Evolutionary conservation across 2,329 filamentous ascomycete species (phyloP).

Genomic region (Penicillium concentricum): DNA sequence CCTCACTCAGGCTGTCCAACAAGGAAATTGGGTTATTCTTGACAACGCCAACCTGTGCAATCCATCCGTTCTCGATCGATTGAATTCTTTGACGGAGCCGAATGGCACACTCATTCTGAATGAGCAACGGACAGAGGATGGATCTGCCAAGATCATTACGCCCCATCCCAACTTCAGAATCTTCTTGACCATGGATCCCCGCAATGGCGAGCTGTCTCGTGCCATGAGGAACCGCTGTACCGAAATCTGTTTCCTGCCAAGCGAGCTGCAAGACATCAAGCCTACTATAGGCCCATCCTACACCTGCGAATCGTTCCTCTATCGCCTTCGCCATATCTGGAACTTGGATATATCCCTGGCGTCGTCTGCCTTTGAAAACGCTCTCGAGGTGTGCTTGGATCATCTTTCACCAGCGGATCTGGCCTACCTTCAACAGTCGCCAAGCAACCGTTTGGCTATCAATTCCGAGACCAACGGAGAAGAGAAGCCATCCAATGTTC

Average conservation of each 20-base stretch:
- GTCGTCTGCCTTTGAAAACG: conserved; percentile 14
- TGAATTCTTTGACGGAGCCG: conserved; percentile 92
- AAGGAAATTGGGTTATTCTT: conserved; percentile 87
- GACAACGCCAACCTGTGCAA: conserved; percentile 98
- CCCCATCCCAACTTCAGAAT: conserved; percentile 87
- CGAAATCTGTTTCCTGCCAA: conserved; percentile 73
- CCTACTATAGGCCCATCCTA: conserved; percentile 32
- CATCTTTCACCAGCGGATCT: conserved; percentile 39
- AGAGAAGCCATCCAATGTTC: conserved; percentile 16
- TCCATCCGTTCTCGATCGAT: conserved; percentile 85
- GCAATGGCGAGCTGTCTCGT: conserved; percentile 87
- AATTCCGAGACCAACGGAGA: conserved; percentile 5
- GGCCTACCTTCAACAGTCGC: conserved; percentile 32
- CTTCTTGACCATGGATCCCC: conserved; percentile 89
- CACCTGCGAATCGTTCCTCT: conserved; percentile 40
- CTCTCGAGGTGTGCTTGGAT: conserved; percentile 36
- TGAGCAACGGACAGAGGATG: conserved; percentile 81
- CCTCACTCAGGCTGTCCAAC: conserved; percentile 79
- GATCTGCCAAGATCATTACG: conserved; percentile 73
- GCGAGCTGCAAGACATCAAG: conserved; percentile 26
- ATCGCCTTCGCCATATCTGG: conserved; percentile 40
- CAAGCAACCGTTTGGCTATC: conserved; percentile 22
- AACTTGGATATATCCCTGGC: conserved; percentile 15
- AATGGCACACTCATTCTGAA: conserved; percentile 87
- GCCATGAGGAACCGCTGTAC: conserved; percentile 95